phyloP scores from a whole-genome alignment of 257 asterid genomes.

The Salvia hispanica region DNA sequence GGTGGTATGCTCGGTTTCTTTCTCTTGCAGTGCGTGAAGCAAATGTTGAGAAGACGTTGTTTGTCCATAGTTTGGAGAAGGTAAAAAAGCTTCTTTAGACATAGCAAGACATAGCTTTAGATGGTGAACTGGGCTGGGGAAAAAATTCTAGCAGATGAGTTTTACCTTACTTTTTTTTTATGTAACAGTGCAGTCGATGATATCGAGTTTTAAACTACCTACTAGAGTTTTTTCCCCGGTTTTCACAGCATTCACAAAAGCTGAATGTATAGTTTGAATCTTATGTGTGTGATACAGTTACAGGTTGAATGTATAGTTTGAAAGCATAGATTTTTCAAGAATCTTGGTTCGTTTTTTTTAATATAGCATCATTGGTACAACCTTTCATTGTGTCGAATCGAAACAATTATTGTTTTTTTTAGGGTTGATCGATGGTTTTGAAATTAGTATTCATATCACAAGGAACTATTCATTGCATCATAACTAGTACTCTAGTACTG shows the following conservation, averaged over 20 bases:
- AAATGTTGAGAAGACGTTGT: background rate
- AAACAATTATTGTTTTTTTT: background rate
- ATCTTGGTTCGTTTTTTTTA: constrained; percentile 9
- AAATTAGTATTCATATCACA: too few species aligned
- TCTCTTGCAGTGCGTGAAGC: background rate
- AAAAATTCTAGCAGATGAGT: constrained; percentile 33
- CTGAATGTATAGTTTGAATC: constrained; percentile 12
- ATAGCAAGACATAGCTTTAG: constrained; percentile 20
- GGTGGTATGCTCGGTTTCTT: background rate
- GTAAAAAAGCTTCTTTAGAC: background rate
- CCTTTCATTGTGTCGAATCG: background rate
- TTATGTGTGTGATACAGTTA: constrained; percentile 16
- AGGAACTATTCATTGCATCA: too few species aligned
- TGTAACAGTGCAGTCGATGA: background rate
- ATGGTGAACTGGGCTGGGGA: constrained; percentile 30
- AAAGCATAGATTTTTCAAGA: constrained; percentile 16
- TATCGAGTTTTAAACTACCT: constrained; percentile 23
- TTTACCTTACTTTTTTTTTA: background rate
- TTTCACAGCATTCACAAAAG: constrained; percentile 5
- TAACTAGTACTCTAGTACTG: too few species aligned
- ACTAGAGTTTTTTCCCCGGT: constrained; percentile 35
- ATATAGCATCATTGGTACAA: background rate
- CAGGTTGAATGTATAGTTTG: constrained; percentile 28
- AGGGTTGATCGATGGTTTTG: too few species aligned
- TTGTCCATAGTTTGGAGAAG: constrained; percentile 10